Conservation (phyloP, 768 basidiomycete genomes). For the Heimioporus sp. region DNA sequence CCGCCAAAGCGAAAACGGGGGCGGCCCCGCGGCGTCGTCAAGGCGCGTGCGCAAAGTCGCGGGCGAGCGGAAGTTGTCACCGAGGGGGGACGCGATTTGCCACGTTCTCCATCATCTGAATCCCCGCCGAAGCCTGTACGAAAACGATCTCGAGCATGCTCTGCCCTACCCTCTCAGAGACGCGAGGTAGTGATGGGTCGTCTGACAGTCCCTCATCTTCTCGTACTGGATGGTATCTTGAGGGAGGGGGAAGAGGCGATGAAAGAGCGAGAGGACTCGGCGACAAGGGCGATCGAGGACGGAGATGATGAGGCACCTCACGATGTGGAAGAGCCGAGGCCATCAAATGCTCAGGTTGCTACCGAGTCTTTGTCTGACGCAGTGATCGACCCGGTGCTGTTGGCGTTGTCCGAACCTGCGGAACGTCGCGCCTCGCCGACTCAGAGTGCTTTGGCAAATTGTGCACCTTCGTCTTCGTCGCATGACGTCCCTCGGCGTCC, state of each 20-base stretch:
- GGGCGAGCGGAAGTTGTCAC: background rate
- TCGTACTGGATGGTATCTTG: slow-evolving; percentile 36
- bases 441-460: too few relatives aligned
- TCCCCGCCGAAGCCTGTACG: background rate
- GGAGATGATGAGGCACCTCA: slow-evolving; percentile 3
- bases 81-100: background rate
- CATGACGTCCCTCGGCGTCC: too few relatives aligned
- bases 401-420: slow-evolving; percentile 21
- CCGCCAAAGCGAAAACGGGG: slow-evolving; percentile 13
- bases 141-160: background rate
- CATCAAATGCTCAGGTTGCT: too few relatives aligned
- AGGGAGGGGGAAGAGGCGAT: slow-evolving; percentile 28
- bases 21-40: slow-evolving; percentile 1
- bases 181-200: slow-evolving; percentile 28
- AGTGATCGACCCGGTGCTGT: slow-evolving; percentile 31
- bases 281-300: background rate
- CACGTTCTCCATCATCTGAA: background rate
- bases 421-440: background rate
- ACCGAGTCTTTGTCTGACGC: slow-evolving; percentile 3
- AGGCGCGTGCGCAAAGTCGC: background rate
- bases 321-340: too few relatives aligned
- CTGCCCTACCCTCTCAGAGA: background rate
- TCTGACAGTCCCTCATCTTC: slow-evolving; percentile 31
- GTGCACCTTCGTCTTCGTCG: background rate
- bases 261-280: slow-evolving; percentile 6